Evolutionary conservation across 1,284 basidiomycete genomes (phyloP).

Genomic region (Neonothopanus nambi): DNA sequence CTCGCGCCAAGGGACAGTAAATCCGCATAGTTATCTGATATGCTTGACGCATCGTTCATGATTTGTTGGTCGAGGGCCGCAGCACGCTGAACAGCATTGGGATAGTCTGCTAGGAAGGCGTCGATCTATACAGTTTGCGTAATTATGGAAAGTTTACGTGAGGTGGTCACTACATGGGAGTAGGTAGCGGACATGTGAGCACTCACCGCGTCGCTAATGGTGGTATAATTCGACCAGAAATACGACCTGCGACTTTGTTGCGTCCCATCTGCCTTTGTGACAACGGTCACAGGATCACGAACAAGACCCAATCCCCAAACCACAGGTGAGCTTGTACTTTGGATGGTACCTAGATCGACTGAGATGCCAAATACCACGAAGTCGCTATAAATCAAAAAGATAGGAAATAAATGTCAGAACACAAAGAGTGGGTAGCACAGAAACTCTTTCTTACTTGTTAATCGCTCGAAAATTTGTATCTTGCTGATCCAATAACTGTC

Average conservation of each 20-base stretch:
- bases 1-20: constrained; percentile 39
- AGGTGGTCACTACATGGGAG: too few species aligned
- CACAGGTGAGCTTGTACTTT: constrained; percentile 25
- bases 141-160: too few species aligned
- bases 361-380: constrained; percentile 38
- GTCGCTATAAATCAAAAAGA: constrained; percentile 18
- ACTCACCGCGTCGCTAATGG: constrained; percentile 25
- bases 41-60: background rate
- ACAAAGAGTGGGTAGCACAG: constrained; percentile 8
- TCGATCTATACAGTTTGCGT: background rate
- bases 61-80: constrained; percentile 4
- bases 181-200: background rate
- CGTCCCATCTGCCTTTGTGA: constrained; percentile 26
- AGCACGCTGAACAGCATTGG: constrained; percentile 1
- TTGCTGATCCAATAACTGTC: constrained; percentile 30
- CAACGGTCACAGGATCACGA: constrained; percentile 39
- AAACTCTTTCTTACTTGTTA: constrained; percentile 18
- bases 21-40: constrained; percentile 33
- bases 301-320: constrained; percentile 43
- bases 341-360: constrained; percentile 28
- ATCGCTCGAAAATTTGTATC: constrained; percentile 36
- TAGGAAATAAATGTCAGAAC: constrained; percentile 15
- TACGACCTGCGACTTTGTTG: constrained; percentile 31
- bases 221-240: constrained; percentile 29
- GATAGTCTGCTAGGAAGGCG: constrained; percentile 1